Base-by-base conservation (phyloP, 176 grass and related monocot species). In the Carex pumila region DNA sequence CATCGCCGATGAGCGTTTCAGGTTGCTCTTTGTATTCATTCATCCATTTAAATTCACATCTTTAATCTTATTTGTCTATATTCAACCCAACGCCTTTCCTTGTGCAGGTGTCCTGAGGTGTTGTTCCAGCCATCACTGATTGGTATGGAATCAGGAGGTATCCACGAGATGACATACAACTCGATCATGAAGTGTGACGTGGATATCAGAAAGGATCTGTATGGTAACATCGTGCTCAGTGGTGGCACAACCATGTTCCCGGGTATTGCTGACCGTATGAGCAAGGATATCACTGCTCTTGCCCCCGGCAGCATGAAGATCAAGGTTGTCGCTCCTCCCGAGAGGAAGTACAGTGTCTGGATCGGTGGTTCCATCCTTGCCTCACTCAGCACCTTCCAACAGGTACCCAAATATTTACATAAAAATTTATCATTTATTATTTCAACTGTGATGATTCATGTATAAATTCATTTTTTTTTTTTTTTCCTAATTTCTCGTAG, bases 131-230 rank as follows among this genome's bases (percentile, higher is more conserved):
- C 94, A 45, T 89, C 91, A 13, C 85, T 96, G 80, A 91, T 96
- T 37, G 94, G 94, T 69, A 89, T 93, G 91, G 94, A 93, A 80
- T 70, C 89, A 22, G 86, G 86, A 75, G 94, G 94, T 56, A 97
- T 93, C 86, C 91, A 97, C 19, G 89, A 91, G 83, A 93, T 86
- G 12, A 97, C 94, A 70, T 97, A 93, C 91, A 91, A 96, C 21
- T 96, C 94, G 52, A 93, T 96, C 89, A 96, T 96, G 94, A 96
- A 96, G 89, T 96, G 94, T 3, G 91, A 96, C 0, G 91, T 96
- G 58, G 94, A 96, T 88, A 93, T 96, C 78, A 93, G 94, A 76
- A 88, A 89, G 81, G 91, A 91, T 58, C 63, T 96, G 18, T 96
- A 93, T 0, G 87, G 91, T 56, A 91, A 93, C 80, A 93, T 96